Evolutionary conservation across 345 rosid species (phyloP), one percentile per base, ranked within the genome.

Genomic region (Murraya koenigii): DNA sequence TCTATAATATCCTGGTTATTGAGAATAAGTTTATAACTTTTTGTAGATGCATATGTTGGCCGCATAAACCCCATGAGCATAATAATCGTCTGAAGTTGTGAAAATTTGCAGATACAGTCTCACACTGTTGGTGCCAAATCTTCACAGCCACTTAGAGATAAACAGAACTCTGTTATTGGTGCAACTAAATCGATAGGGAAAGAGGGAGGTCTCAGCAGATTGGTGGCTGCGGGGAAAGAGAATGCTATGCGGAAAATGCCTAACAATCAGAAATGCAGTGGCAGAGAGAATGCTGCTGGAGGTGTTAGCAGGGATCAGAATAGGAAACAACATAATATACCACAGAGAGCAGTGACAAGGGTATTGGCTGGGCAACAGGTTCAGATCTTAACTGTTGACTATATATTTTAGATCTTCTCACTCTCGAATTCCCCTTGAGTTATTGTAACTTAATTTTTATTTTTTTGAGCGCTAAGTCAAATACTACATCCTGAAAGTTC

Each of bases 341-440:
- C 78, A 33, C 75, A 25, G 28, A 82, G 80, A 58, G 78, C 66
- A 33, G 76, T 75, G 61, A 70, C 64, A 71, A 71, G 81, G 66
- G 41, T 74, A 33, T 65, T 75, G 41, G 76, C 36, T 74, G 84
- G 63, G 76, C 79, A 70, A 47, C 85, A 87, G 92, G 94, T 90
- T 86, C 33, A 19, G 19, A n/a, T 74, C 35, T 76, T 74, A 23
- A 63, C 49, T 49, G 49, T 66, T 6, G 8, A 65, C 44, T 17
- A 67, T 68, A 30, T 10, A 30, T 68, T 49, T 69, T 26, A 15
- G 35, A 44, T 69, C 26, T 25, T 44, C 28, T 44, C 28, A 44
- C 55, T 69, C 28, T 1, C 23, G 55, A 28, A n/a, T 41, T 23
- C 25, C 5, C 9, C 20, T 68, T 1, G 55, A 44, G 54, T 3